Percentiles rank a stretch among this genome's conserved stretches.
Conservation (phyloP, 345 rosid genomes). For the Aurinia saxatilis region DNA sequence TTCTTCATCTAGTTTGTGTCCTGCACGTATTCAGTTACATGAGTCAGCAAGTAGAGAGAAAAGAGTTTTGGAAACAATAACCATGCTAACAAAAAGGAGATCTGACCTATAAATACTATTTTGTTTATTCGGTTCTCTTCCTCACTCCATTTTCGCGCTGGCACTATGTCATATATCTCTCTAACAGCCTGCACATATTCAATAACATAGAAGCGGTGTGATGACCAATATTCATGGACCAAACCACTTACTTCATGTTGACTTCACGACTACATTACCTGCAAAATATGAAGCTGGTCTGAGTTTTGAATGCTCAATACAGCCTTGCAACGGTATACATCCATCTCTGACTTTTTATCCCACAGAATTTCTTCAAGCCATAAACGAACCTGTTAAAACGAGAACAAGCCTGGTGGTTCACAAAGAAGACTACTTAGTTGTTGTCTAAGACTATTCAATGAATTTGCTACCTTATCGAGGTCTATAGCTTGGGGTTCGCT, state of each 20-base stretch:
- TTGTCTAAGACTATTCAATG: not conserved
- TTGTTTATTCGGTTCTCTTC: conserved; percentile 50
- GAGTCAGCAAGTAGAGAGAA: not conserved
- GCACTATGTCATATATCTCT: conserved; percentile 88
- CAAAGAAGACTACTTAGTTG: not conserved
- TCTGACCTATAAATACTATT: conserved; percentile 79
- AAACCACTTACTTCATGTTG: not conserved
- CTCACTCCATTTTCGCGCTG: conserved; percentile 65
- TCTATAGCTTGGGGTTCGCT: conserved; percentile 46
- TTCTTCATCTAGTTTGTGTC: conserved; percentile 66
- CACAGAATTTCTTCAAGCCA: conserved; percentile 96
- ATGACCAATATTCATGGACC: not conserved
- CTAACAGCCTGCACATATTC: conserved; percentile 63
- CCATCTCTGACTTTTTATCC: conserved; percentile 77
- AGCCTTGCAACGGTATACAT: conserved; percentile 92
- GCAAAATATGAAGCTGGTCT: conserved; percentile 75
- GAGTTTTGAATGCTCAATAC: conserved; percentile 58
- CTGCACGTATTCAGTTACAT: conserved; percentile 32
- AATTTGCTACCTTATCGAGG: conserved; percentile 61
- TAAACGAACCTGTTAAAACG: conserved; percentile 42
- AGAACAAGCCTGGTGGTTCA: conserved; percentile 3
- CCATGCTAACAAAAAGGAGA: not conserved
- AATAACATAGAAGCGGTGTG: conserved; percentile 9
- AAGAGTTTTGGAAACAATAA: not conserved
- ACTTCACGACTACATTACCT: conserved; percentile 39